Evolutionary conservation across 257 asterid species (phyloP), one percentile per base, ranked within the genome.

Genomic region (Primulina eburnea): DNA sequence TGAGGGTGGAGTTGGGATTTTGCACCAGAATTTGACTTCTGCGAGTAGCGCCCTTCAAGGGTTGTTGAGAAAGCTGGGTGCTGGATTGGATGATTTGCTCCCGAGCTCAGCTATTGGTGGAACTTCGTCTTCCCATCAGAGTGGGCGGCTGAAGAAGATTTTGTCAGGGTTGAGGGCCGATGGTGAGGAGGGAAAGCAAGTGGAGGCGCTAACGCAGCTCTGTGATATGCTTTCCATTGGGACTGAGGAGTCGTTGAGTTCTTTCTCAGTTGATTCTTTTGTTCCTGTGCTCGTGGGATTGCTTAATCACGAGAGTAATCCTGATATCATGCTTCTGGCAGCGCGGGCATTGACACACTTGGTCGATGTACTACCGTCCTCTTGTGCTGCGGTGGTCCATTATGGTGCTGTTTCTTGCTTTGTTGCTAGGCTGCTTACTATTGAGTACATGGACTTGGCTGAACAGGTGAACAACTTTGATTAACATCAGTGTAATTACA

Each of bases 361-460:
- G 92, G 99, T 95, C 64, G 99, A 95, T 67, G 98, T 92, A 40
- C 83, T 95, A 53, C 99, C 99, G 30, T 89, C 99, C 24, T 92
- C 96, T 29, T 86, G 95, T 80, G 97, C 97, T 74, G 88, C 98
- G 0, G 99, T 95, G 70, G 99, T 95, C 80, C 99, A 95, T 81
- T 92, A 92, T 75, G 98, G 98, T 62, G 97, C 99, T 0, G 98
- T 92, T 56, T 83, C 98, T 2, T 95, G 96, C 83, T 88, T 95
- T 55, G 98, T 92, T 68, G 94, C 99, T 7, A 84, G 98, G 56
- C 73, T 95, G 75, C 93, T 95, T 78, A 95, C 97, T 14, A 92
- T 91, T 53, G 97, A 95, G 86, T 91, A 95, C 81, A 87, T 95
- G 99, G 99, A 95, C 86, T 84, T 95, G 88, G 99, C 99, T 73